Evolutionary conservation across 306 rosid genomes (phyloP).

Genomic region (Lagenaria siceraria): DNA sequence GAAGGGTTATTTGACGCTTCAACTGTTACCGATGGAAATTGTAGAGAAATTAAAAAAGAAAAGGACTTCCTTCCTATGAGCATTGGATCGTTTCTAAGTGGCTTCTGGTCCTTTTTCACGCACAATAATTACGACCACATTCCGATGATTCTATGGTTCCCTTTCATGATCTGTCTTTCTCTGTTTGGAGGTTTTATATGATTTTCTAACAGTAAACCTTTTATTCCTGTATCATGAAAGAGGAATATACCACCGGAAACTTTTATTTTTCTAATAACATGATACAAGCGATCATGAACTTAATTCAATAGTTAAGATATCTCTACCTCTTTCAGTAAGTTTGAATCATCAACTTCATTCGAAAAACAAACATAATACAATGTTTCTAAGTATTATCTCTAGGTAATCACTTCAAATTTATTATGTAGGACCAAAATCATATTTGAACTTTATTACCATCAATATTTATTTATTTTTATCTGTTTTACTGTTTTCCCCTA

Average conservation of each 20-base stretch:
- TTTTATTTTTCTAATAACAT: neutral
- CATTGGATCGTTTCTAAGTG: neutral
- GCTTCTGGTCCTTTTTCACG: neutral
- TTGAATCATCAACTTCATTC: too few relatives aligned
- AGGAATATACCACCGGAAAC: neutral
- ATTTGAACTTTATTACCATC: neutral
- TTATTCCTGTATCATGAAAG: neutral
- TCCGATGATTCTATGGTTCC: neutral
- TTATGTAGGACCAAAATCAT: neutral
- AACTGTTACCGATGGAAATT: constrained; percentile 15
- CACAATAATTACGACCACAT: neutral
- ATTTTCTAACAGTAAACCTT: neutral
- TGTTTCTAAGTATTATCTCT: too few relatives aligned
- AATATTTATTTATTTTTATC: neutral
- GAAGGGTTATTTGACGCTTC: constrained; percentile 14
- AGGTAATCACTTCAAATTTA: too few relatives aligned
- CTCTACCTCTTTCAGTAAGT: too few relatives aligned
- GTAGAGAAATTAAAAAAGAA: neutral
- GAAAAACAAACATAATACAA: too few relatives aligned
- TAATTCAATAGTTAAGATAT: too few relatives aligned
- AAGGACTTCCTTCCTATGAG: neutral
- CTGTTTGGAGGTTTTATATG: neutral
- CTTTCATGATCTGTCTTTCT: neutral
- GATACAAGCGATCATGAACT: neutral
- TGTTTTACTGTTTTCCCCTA: neutral